A percentile compares a stretch with the other conserved stretches of the same genome.
phyloP scores from a whole-genome alignment of 2,329 filamentous ascomycete genomes.

The Endothia cerciana region DNA sequence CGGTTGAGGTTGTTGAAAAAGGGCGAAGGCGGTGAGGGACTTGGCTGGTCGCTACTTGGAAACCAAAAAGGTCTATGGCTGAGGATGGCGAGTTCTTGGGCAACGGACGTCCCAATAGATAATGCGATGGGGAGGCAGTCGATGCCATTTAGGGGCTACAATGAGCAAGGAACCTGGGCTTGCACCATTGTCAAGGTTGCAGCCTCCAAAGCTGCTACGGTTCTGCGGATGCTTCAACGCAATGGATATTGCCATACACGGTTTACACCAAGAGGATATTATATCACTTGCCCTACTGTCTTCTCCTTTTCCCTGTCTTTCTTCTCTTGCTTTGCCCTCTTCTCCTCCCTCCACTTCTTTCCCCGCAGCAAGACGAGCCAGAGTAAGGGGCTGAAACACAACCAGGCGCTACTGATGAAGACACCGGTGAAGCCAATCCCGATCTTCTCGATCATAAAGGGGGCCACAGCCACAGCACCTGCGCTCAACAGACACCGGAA shows the following conservation, averaged over 20 bases:
- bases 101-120: no score
- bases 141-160: neutral
- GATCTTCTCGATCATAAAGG: slow-evolving; percentile 34
- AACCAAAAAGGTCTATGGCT: no score
- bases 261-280: neutral
- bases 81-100: no score
- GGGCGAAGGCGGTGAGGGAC: no score
- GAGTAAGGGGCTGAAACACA: slow-evolving; percentile 32
- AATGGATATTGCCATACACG: neutral
- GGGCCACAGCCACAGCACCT: slow-evolving; percentile 34
- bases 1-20: no score
- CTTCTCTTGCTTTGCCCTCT: slow-evolving; percentile 2
- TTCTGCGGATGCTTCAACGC: neutral
- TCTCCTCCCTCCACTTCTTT: slow-evolving; percentile 31
- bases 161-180: neutral
- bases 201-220: neutral
- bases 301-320: slow-evolving; percentile 27
- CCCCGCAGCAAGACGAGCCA: slow-evolving; percentile 36
- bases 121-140: no score
- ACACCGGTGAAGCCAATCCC: slow-evolving; percentile 34
- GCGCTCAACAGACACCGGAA: slow-evolving; percentile 35
- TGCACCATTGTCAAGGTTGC: neutral
- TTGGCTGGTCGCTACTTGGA: no score
- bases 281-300: neutral
- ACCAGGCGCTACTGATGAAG: slow-evolving; percentile 33